Evolutionary conservation across 2,329 filamentous ascomycete genomes (phyloP).

Genomic region (Cytospora piceae): DNA sequence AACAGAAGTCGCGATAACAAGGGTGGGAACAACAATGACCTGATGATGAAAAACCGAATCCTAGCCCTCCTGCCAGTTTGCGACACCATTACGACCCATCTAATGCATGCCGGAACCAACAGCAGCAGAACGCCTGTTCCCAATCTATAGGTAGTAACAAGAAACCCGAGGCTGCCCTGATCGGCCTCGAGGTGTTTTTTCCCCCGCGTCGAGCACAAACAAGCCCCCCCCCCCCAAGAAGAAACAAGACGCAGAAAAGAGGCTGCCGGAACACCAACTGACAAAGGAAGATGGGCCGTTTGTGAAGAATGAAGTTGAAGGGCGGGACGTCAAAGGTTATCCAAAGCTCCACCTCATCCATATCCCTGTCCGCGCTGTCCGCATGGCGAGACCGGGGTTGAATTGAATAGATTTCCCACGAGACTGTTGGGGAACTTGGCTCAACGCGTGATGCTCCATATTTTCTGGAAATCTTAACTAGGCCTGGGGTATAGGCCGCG

Average conservation of each 20-base stretch:
- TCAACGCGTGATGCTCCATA: background rate
- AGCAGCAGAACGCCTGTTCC: slow-evolving; percentile 22
- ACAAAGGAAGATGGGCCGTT: background rate
- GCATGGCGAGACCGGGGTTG: background rate
- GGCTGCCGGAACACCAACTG: slow-evolving; percentile 1
- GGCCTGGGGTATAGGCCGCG: slow-evolving; percentile 9
- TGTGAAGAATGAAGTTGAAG: background rate
- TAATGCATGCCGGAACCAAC: slow-evolving; percentile 19
- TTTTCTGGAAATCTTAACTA: slow-evolving; percentile 9
- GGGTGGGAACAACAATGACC: slow-evolving; percentile 9
- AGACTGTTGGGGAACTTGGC: background rate
- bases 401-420: background rate
- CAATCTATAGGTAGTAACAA: slow-evolving; percentile 13
- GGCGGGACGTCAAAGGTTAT: background rate
- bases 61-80: slow-evolving; percentile 23
- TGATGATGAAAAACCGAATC: slow-evolving; percentile 7
- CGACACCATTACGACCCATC: slow-evolving; percentile 20
- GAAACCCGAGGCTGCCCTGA: slow-evolving; percentile 8
- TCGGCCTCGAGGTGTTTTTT: slow-evolving; percentile 1
- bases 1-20: background rate
- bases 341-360: background rate
- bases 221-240: slow-evolving; percentile 5
- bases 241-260: slow-evolving; percentile 6
- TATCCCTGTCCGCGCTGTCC: background rate
- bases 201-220: slow-evolving; percentile 4